These are phyloP conservation scores for Elasticomyces elasticus DNA, from an alignment of 495 filamentous ascomycete species.

Conservation along the genomic window DNA sequence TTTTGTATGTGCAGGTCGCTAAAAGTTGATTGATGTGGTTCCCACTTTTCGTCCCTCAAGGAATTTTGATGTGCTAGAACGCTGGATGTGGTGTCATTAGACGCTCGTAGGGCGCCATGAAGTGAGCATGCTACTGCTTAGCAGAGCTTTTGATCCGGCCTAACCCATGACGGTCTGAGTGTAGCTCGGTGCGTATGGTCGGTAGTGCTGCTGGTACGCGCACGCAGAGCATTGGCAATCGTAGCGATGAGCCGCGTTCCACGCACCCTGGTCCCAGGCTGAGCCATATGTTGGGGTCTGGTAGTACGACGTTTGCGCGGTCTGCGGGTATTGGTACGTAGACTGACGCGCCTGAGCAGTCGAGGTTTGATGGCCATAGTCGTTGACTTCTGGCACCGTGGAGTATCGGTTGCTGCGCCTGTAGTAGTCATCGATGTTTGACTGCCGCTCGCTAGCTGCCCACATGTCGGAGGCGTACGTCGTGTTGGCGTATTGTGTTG, in stretches of 20 bases:
- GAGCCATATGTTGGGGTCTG: slow-evolving; percentile 23
- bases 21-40: too few relatives aligned
- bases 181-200: slow-evolving; percentile 49
- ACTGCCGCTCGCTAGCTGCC: slow-evolving; percentile 51
- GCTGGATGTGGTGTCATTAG: too few relatives aligned
- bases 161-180: slow-evolving; percentile 32
- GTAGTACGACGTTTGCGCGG: slow-evolving; percentile 18
- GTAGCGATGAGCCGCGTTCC: slow-evolving; percentile 36
- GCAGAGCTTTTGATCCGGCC: background rate
- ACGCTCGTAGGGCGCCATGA: background rate
- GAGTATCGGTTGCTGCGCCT: slow-evolving; percentile 28
- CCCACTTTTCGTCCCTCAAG: too few relatives aligned
- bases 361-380: slow-evolving; percentile 39
- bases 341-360: slow-evolving; percentile 29
- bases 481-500: slow-evolving; percentile 40
- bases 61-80: too few relatives aligned
- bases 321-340: slow-evolving; percentile 20
- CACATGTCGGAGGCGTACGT: slow-evolving; percentile 30
- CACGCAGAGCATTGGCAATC: slow-evolving; percentile 65
- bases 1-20: background rate
- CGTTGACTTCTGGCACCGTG: slow-evolving; percentile 30
- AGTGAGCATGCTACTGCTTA: background rate
- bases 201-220: slow-evolving; percentile 43
- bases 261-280: slow-evolving; percentile 25
- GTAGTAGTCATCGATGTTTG: slow-evolving; percentile 35